Conservation (phyloP, 345 rosid species). For the Adansonia digitata region DNA sequence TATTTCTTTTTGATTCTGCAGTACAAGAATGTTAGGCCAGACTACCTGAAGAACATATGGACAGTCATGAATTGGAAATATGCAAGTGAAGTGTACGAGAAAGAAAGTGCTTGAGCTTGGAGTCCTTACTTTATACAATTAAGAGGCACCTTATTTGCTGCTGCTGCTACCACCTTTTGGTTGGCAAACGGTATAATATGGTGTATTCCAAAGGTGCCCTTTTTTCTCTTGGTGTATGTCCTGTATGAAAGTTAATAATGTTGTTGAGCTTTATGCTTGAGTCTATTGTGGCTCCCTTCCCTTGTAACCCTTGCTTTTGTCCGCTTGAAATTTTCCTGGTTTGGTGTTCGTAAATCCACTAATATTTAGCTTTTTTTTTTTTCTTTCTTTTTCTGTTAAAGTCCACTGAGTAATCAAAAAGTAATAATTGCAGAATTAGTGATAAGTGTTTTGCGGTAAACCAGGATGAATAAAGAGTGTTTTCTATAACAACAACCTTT, state of each 20-base stretch:
- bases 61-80: slow-evolving; percentile 88
- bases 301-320: not conserved
- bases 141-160: not conserved
- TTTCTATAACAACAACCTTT: too few species aligned
- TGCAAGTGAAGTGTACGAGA: slow-evolving; percentile 58
- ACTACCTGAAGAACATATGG: slow-evolving; percentile 93
- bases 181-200: not conserved
- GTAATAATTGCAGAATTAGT: too few species aligned
- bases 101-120: slow-evolving; percentile 42
- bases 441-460: too few species aligned
- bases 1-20: slow-evolving; percentile 27
- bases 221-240: not conserved
- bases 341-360: too few species aligned
- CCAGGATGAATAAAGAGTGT: too few species aligned
- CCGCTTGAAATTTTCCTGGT: too few species aligned
- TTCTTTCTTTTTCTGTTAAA: too few species aligned
- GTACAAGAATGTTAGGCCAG: slow-evolving; percentile 90
- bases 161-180: too few species aligned
- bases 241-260: not conserved
- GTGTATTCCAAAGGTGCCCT: not conserved
- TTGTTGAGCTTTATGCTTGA: not conserved
- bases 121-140: not conserved
- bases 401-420: too few species aligned
- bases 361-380: too few species aligned
- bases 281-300: not conserved